These are phyloP conservation scores for Dactylella cylindrospora DNA, from an alignment of 2,329 filamentous ascomycete genomes.

Conservation along the genomic window DNA sequence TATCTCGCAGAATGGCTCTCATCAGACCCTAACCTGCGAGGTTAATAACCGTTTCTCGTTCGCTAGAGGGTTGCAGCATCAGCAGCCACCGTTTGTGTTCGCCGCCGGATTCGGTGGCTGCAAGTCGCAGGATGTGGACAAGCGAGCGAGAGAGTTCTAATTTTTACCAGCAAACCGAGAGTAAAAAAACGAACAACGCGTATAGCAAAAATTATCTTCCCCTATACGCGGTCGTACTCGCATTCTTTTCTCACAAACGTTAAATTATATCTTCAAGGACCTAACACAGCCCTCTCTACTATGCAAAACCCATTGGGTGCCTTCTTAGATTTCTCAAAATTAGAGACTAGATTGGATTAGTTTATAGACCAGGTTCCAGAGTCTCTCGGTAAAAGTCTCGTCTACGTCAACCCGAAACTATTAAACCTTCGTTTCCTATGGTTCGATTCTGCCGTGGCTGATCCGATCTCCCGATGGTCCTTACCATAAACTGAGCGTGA, in stretches of 20 bases:
- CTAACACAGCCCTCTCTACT: slow-evolving; percentile 31
- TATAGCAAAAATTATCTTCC: no score
- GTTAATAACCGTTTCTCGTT: neutral
- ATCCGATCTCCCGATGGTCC: neutral
- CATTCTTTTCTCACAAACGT: no score
- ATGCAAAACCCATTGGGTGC: slow-evolving; percentile 13
- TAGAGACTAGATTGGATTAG: slow-evolving; percentile 39
- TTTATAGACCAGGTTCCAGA: neutral
- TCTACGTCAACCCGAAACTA: slow-evolving; percentile 24
- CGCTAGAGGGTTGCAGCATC: slow-evolving; percentile 28
- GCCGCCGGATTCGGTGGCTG: slow-evolving; percentile 14
- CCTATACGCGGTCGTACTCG: no score
- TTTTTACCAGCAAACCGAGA: slow-evolving; percentile 25
- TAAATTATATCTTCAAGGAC: slow-evolving; percentile 22
- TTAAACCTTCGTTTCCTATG: neutral
- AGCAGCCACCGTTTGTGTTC: slow-evolving; percentile 26
- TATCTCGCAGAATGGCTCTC: slow-evolving; percentile 41
- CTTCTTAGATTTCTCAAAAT: slow-evolving; percentile 32
- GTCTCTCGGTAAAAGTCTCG: slow-evolving; percentile 9
- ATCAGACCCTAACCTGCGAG: slow-evolving; percentile 10
- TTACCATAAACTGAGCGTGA: slow-evolving; percentile 14
- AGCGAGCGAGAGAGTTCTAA: slow-evolving; percentile 41
- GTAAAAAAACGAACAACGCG: neutral
- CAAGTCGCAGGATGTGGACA: slow-evolving; percentile 34
- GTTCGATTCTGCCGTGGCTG: neutral